A percentile compares a stretch with the other conserved stretches of the same genome.
These are phyloP conservation scores for Xylaria longipes DNA, from an alignment of 495 filamentous ascomycete species.

Conservation along the genomic window DNA sequence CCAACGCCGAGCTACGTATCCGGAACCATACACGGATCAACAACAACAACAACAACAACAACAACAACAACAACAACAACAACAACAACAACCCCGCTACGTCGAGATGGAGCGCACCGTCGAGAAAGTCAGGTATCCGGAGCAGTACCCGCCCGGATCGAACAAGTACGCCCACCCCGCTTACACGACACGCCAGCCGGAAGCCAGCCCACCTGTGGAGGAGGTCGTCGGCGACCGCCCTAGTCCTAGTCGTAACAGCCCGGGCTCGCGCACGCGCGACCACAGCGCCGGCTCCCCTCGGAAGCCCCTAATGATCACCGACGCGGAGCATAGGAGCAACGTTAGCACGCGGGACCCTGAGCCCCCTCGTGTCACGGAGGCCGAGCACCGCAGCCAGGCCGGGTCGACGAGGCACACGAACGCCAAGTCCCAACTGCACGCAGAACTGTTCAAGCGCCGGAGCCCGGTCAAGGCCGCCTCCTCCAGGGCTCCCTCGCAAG, in stretches of 20 bases:
- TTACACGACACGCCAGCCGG: constrained; percentile 48
- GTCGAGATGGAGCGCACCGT: constrained; percentile 42
- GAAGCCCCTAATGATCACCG: constrained; percentile 41
- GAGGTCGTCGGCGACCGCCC: constrained; percentile 53
- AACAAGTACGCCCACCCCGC: constrained; percentile 40
- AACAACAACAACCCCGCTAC: constrained; percentile 41
- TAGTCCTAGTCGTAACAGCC: constrained; percentile 40
- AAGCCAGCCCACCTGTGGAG: constrained; percentile 40
- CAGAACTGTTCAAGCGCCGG: constrained; percentile 39
- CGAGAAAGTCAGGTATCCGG: constrained; percentile 40
- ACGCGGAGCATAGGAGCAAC: constrained; percentile 33
- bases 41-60: too few relatives aligned
- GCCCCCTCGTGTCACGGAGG: neutral
- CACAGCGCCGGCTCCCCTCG: constrained; percentile 41
- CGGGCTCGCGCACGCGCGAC: constrained; percentile 36
- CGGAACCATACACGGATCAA: constrained; percentile 43
- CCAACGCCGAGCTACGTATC: constrained; percentile 46
- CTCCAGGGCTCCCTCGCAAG: constrained; percentile 40
- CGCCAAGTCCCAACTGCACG: constrained; percentile 31
- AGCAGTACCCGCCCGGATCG: constrained; percentile 37
- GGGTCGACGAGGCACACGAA: constrained; percentile 31
- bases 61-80: too few relatives aligned
- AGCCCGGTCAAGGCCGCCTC: constrained; percentile 21
- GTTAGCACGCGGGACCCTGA: constrained; percentile 28
- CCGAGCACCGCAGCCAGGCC: constrained; percentile 34